phyloP scores from a whole-genome alignment of 1,284 basidiomycete species.

The Inonotus obliquus region DNA sequence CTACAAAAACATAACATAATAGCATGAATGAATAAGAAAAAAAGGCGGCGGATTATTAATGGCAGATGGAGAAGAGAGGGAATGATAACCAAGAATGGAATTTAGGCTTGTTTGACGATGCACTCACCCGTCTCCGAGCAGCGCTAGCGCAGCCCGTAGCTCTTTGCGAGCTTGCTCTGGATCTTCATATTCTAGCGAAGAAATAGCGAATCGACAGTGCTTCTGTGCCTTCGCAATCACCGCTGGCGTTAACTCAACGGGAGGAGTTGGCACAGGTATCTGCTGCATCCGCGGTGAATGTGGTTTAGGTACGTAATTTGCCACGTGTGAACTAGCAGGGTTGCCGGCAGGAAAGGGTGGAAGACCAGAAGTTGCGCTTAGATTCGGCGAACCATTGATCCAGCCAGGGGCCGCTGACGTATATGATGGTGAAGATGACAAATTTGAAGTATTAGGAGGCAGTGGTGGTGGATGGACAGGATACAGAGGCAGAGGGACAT shows the following conservation, averaged over 20 bases:
- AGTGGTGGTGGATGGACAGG: slow-evolving; percentile 3
- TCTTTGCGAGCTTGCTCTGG: slow-evolving; percentile 78
- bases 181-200: slow-evolving; percentile 91
- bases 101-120: background rate
- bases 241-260: slow-evolving; percentile 53
- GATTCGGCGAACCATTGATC: slow-evolving; percentile 5
- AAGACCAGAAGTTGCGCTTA: background rate
- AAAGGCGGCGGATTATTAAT: background rate
- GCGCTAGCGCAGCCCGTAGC: slow-evolving; percentile 65
- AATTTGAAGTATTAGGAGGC: background rate
- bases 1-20: background rate
- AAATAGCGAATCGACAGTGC: slow-evolving; percentile 88
- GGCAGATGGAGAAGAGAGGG: background rate
- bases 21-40: background rate
- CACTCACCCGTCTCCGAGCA: slow-evolving; percentile 46
- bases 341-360: background rate
- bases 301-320: background rate
- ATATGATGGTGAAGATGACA: background rate
- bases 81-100: background rate
- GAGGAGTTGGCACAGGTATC: slow-evolving; percentile 11
- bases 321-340: background rate
- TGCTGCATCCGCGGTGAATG: slow-evolving; percentile 13
- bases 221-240: slow-evolving; percentile 76
- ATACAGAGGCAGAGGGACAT: background rate
- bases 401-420: background rate